Evolutionary conservation across 768 basidiomycete genomes (phyloP), one percentile per base, ranked within the genome.

Genomic region (Tulasnella sp.): DNA sequence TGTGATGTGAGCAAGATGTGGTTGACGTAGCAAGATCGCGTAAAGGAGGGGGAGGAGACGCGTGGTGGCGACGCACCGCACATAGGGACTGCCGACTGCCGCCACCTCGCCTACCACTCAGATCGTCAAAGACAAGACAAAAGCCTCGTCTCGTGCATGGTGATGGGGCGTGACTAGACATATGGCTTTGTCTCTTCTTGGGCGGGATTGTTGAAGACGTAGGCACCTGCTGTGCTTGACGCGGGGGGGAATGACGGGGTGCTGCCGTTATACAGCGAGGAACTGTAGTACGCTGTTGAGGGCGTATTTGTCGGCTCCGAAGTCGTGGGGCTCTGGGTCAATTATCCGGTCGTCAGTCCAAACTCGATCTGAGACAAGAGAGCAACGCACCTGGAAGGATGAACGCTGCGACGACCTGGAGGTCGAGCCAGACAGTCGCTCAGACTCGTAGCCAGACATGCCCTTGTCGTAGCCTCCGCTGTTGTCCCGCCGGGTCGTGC

Each of bases 371-470:
- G n/a, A n/a, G n/a, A 39, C 19, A 12, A 39, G 19, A 39, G 37
- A 19, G 37, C 19, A 39, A 39, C 37, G 12, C 19, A 39, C 37
- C 19, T 12, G 37, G 19, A 12, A 12, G 19, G 37, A 48, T 17
- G 46, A 52, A 31, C 50, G 29, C 50, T 35, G 32, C 27, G 50
- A 52, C 27, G 50, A 52, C 14, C 50, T 35, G 25, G 50, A 8
- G 50, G 32, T 34, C 37, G 50, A 52, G 37, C 37, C 37, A 52
- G 50, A 52, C 25, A 52, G 29, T 40, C 50, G n/a, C 37, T 52
- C 50, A 52, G 32, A 35, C 25, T 37, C 35, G 50, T 52, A 23
- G 50, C 35, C 25, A 25, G 35, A 8, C 46, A 25, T 52, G 32
- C 50, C 35, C 27, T 27, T 9, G 46, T 48, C 46, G 25, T 48